These are phyloP conservation scores for Aechmea fasciata DNA, from an alignment of 176 grass and related monocot species.

Conservation along the genomic window DNA sequence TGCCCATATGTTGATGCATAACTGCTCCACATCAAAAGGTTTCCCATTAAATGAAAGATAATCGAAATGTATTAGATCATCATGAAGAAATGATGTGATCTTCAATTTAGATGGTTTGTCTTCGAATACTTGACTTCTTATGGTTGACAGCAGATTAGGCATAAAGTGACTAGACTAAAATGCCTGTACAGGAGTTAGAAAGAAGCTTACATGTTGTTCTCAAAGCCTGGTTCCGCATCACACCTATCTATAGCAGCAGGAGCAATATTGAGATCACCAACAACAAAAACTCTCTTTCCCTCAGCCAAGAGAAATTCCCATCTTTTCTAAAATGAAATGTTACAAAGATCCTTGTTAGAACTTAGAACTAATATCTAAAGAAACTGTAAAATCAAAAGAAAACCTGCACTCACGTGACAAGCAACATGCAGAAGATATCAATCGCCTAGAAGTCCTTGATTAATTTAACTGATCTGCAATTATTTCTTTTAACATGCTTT, in stretches of 20 bases:
- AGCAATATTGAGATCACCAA: conserved; percentile 97
- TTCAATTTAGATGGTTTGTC: no score
- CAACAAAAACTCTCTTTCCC: conserved; percentile 84
- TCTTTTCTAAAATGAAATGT: conserved; percentile 54
- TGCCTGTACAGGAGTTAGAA: not conserved
- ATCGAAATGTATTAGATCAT: no score
- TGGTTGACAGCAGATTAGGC: no score
- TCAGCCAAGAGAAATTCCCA: conserved; percentile 56
- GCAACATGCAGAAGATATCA: no score
- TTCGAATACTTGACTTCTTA: no score
- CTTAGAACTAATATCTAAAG: not conserved
- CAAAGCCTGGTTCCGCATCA: conserved; percentile 65
- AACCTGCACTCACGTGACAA: not conserved
- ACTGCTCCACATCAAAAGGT: no score
- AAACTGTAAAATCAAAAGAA: not conserved
- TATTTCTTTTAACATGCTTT: no score
- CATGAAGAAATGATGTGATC: no score
- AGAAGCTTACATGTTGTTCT: conserved; percentile 80
- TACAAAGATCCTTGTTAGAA: not conserved
- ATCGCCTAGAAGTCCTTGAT: not conserved
- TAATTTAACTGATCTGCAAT: not conserved
- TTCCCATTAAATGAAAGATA: no score
- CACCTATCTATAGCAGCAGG: conserved; percentile 83
- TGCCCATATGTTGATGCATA: no score
- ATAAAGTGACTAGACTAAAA: no score